Evolutionary conservation across 352 stramenopile species (phyloP).

Genomic region (Globisporangium barbulae): DNA sequence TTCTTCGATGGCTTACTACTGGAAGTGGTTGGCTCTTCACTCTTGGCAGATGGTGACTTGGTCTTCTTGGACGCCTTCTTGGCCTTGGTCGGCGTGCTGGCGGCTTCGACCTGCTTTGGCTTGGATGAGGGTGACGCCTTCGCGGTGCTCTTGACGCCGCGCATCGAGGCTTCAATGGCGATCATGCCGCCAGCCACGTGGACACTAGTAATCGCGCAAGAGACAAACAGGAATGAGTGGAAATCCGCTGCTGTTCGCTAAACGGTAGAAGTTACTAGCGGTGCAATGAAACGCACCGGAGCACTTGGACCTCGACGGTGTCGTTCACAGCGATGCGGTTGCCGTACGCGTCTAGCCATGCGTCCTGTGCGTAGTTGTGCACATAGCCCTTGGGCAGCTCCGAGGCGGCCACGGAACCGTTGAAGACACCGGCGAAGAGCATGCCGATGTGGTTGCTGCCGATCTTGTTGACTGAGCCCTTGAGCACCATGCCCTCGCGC

Average conservation of each 20-base stretch:
- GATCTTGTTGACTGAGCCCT: conserved; percentile 78
- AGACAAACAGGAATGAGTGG: too few species aligned
- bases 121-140: neutral
- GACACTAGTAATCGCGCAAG: conserved; percentile 25
- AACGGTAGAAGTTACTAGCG: too few species aligned
- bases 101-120: neutral
- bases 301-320: conserved; percentile 63
- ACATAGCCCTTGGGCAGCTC: conserved; percentile 76
- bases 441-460: conserved; percentile 85
- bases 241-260: too few species aligned
- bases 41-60: conserved; percentile 1
- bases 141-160: conserved; percentile 20
- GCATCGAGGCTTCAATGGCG: conserved; percentile 78
- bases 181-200: conserved; percentile 77
- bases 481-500: conserved; percentile 56
- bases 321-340: conserved; percentile 59
- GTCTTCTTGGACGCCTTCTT: conserved; percentile 18
- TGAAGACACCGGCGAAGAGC: conserved; percentile 81
- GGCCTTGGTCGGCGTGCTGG: conserved; percentile 8
- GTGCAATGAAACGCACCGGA: conserved; percentile 28
- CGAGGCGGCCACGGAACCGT: conserved; percentile 68
- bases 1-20: conserved; percentile 15
- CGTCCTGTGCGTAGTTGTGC: conserved; percentile 78
- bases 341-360: conserved; percentile 56
- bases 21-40: neutral